Evolutionary conservation across 2,329 filamentous ascomycete species (phyloP).

Genomic region (Apiospora saccharicola): DNA sequence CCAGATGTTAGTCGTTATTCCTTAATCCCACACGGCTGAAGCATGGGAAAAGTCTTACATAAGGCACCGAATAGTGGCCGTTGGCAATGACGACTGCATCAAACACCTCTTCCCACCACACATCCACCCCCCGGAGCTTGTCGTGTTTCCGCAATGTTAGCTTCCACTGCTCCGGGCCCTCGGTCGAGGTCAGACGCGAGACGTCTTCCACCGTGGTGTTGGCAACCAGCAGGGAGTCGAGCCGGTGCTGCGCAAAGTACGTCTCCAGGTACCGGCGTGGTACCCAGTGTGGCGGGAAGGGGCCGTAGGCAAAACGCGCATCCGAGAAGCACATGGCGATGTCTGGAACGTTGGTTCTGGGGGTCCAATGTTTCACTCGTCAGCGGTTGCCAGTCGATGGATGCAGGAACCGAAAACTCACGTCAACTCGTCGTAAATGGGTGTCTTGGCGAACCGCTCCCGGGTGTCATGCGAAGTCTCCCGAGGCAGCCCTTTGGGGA

Average conservation of each 20-base stretch:
- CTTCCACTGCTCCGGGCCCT: slow-evolving; percentile 48
- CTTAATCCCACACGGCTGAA: too few relatives aligned
- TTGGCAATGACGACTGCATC: slow-evolving; percentile 8
- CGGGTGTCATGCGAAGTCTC: slow-evolving; percentile 43
- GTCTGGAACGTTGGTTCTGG: slow-evolving; percentile 62
- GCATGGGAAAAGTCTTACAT: slow-evolving; percentile 48
- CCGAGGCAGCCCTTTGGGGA: slow-evolving; percentile 48
- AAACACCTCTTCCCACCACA: slow-evolving; percentile 62
- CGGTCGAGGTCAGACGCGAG: slow-evolving; percentile 38
- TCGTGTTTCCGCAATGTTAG: slow-evolving; percentile 58
- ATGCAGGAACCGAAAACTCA: slow-evolving; percentile 45
- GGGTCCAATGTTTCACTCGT: background rate
- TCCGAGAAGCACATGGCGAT: slow-evolving; percentile 66
- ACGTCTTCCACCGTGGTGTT: slow-evolving; percentile 62
- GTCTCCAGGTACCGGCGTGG: slow-evolving; percentile 63
- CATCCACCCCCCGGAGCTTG: slow-evolving; percentile 49
- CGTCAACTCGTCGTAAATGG: slow-evolving; percentile 60
- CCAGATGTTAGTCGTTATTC: background rate
- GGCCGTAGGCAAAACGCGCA: slow-evolving; percentile 59
- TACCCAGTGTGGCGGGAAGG: slow-evolving; percentile 62
- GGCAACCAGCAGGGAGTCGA: slow-evolving; percentile 54
- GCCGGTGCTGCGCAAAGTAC: slow-evolving; percentile 59
- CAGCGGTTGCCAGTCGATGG: too few relatives aligned
- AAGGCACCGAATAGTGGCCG: slow-evolving; percentile 50
- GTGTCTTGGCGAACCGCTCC: slow-evolving; percentile 55